These are phyloP conservation scores for Trametes punicea DNA, from an alignment of 768 basidiomycete genomes.

Conservation along the genomic window DNA sequence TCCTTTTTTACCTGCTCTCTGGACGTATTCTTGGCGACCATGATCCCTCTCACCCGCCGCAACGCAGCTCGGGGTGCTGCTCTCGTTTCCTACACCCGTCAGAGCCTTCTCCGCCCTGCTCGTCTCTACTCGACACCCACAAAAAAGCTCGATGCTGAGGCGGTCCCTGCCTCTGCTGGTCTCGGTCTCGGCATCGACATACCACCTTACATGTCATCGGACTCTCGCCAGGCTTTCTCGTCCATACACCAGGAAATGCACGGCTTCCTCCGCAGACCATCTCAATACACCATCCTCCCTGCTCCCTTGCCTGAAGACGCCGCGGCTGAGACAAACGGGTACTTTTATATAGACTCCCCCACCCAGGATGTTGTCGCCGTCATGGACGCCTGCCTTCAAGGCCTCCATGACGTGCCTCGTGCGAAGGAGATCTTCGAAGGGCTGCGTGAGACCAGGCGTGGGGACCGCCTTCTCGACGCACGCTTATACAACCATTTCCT, in stretches of 20 bases:
- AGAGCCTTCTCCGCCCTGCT: conserved; percentile 64
- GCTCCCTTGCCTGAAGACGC: conserved; percentile 57
- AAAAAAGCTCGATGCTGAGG: conserved; percentile 52
- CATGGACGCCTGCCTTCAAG: conserved; percentile 80
- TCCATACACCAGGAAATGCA: conserved; percentile 39
- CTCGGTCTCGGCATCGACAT: conserved; percentile 37
- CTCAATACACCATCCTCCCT: conserved; percentile 58
- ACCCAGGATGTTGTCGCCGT: conserved; percentile 71
- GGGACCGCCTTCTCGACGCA: conserved; percentile 44
- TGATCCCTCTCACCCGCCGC: conserved; percentile 32
- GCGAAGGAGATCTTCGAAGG: conserved; percentile 71
- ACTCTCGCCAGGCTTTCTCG: conserved; percentile 13
- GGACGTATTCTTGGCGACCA: conserved; percentile 12
- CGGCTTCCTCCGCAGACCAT: conserved; percentile 46
- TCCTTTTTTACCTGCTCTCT: not conserved
- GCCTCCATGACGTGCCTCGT: conserved; percentile 70
- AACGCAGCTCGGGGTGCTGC: conserved; percentile 33
- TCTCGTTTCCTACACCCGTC: conserved; percentile 59
- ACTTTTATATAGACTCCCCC: conserved; percentile 61
- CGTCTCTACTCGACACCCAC: conserved; percentile 69
- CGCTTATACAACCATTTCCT: conserved; percentile 65
- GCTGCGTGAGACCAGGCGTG: conserved; percentile 43
- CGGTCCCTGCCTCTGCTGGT: conserved; percentile 39
- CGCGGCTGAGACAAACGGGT: conserved; percentile 38
- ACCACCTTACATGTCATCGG: conserved; percentile 33